A percentile compares a stretch with the other conserved stretches of the same genome.
Evolutionary conservation across 345 rosid species (phyloP).

Genomic region (Hibiscus mutabilis): DNA sequence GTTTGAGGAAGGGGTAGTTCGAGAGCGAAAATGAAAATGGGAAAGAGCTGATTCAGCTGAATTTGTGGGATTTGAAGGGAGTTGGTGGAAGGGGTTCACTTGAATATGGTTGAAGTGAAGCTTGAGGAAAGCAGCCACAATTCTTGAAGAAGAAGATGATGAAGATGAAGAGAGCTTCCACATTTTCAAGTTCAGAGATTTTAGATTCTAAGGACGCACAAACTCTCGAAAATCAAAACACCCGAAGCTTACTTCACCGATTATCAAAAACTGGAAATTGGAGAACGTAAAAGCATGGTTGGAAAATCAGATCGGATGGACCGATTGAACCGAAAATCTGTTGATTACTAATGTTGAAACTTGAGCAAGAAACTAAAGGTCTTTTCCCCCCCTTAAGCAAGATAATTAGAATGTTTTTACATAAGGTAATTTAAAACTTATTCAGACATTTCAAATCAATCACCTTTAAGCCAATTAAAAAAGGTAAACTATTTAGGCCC

Average conservation of each 20-base stretch:
- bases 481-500: too few species aligned
- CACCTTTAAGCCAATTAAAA: too few species aligned
- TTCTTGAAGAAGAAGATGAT: slow-evolving; percentile 13
- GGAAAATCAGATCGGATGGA: not conserved
- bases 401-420: too few species aligned
- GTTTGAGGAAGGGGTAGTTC: not conserved
- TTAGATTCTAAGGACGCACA: not conserved
- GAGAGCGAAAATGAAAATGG: slow-evolving; percentile 21
- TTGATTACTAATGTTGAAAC: too few species aligned
- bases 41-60: slow-evolving; percentile 27
- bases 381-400: too few species aligned
- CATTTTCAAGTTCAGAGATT: slow-evolving; percentile 4
- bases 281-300: not conserved
- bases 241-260: not conserved
- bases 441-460: too few species aligned
- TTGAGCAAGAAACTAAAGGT: too few species aligned
- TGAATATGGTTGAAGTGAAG: slow-evolving; percentile 21
- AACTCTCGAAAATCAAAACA: not conserved
- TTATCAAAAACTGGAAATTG: not conserved
- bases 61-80: slow-evolving; percentile 26
- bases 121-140: slow-evolving; percentile 33
- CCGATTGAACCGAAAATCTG: not conserved
- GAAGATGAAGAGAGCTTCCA: not conserved
- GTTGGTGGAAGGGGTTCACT: slow-evolving; percentile 18
- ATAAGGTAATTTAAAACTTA: too few species aligned